Percentiles rank a stretch among this genome's conserved stretches.
Conservation (phyloP, 83 land plant genomes). For the Thuja plicata region DNA sequence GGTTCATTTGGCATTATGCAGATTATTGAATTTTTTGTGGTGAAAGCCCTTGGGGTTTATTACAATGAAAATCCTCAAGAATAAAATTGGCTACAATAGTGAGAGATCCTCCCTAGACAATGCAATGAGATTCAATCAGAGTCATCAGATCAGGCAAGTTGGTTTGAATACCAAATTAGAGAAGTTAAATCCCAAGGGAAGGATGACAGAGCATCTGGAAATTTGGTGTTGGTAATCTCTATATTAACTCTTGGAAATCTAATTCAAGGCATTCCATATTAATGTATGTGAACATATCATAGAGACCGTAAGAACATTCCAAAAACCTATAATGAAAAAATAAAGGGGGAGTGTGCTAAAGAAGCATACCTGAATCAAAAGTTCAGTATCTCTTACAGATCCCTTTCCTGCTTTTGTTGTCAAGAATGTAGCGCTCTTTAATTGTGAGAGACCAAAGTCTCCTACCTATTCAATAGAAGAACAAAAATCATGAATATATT, state of each 20-base stretch:
- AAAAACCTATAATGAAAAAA: not conserved
- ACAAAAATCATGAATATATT: not conserved
- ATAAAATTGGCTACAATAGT: too few species aligned
- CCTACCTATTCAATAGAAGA: constrained; percentile 48
- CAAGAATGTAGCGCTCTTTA: constrained; percentile 52
- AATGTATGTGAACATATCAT: not conserved
- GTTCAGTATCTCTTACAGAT: constrained; percentile 36
- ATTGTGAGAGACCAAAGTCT: constrained; percentile 72
- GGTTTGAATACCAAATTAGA: not conserved
- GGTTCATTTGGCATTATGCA: too few species aligned
- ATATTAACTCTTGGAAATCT: not conserved
- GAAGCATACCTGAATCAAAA: not conserved
- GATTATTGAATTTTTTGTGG: too few species aligned
- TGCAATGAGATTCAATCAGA: too few species aligned
- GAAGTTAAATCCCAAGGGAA: not conserved
- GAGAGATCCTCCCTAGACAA: too few species aligned
- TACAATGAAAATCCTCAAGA: too few species aligned
- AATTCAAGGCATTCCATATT: not conserved
- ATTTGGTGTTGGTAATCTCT: not conserved
- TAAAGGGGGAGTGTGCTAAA: not conserved
- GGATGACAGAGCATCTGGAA: not conserved
- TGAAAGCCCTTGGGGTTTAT: too few species aligned
- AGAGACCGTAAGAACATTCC: not conserved
- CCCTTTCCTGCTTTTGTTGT: constrained; percentile 68
- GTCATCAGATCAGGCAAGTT: not conserved